phyloP scores from a whole-genome alignment of 2,329 filamentous ascomycete species.

The Fusarium sp. region DNA sequence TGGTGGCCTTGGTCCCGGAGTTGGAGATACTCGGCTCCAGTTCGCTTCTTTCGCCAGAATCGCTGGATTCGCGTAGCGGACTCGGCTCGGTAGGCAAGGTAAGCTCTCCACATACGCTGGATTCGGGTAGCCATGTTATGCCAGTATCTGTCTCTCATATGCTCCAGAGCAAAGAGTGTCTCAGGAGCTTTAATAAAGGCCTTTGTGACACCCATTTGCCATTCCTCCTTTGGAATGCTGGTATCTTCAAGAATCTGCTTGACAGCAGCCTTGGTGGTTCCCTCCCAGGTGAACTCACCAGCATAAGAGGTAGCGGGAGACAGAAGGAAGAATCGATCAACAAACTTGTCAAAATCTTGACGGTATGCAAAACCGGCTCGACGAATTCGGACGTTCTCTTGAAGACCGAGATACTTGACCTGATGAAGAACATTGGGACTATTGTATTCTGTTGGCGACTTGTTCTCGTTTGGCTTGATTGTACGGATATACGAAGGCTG shows the following conservation, averaged over 20 bases:
- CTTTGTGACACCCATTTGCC: conserved; percentile 96
- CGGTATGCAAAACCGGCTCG: conserved; percentile 97
- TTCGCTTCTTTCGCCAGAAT: conserved; percentile 94
- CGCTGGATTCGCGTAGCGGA: conserved; percentile 94
- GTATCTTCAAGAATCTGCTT: conserved; percentile 96
- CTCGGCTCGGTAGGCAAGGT: conserved; percentile 91
- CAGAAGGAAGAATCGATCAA: conserved; percentile 94
- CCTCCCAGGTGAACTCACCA: conserved; percentile 96
- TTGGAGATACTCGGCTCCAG: conserved; percentile 89
- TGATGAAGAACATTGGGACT: conserved; percentile 94
- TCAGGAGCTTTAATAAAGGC: conserved; percentile 99
- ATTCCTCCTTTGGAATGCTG: conserved; percentile 94
- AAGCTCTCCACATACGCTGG: conserved; percentile 96
- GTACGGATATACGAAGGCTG: conserved; percentile 98
- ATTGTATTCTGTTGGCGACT: conserved; percentile 94
- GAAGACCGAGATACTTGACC: conserved; percentile 98
- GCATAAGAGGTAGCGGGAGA: conserved; percentile 96
- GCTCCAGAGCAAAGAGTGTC: conserved; percentile 94
- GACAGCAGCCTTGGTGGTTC: conserved; percentile 87
- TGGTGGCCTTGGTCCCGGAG: conserved; percentile 89
- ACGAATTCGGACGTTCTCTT: conserved; percentile 98
- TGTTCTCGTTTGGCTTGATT: conserved; percentile 99
- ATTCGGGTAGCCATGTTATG: conserved; percentile 99
- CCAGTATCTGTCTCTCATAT: conserved; percentile 98
- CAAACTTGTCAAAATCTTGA: conserved; percentile 97